These are phyloP conservation scores for Pythium sp. DNA, from an alignment of 352 stramenopile species.

Conservation along the genomic window DNA sequence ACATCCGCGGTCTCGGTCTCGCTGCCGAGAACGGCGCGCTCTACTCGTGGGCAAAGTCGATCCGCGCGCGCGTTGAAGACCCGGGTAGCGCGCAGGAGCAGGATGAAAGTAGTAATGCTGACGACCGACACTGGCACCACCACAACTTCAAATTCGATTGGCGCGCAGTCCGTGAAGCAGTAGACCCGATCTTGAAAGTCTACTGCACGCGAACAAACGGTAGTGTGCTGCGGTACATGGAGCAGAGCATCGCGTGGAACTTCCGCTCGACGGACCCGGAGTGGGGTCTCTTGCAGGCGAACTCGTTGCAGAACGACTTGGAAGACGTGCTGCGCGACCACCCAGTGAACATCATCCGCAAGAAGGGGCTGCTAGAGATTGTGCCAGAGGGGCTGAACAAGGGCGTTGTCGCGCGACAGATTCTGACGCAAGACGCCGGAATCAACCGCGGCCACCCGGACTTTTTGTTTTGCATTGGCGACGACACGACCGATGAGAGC, in stretches of 20 bases:
- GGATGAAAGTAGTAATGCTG: conserved; percentile 17
- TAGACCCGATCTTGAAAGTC: conserved; percentile 92
- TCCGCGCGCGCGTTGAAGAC: conserved; percentile 43
- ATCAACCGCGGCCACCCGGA: conserved; percentile 86
- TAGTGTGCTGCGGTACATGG: conserved; percentile 90
- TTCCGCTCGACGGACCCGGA: conserved; percentile 97
- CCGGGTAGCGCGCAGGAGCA: conserved; percentile 8
- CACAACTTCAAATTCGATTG: conserved; percentile 88
- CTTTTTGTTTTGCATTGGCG: conserved; percentile 96
- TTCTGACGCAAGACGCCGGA: conserved; percentile 85
- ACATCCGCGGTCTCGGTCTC: conserved; percentile 92
- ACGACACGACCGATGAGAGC: conserved; percentile 97
- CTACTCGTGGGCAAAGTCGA: conserved; percentile 87
- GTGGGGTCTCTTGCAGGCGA: conserved; percentile 95
- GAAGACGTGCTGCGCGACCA: conserved; percentile 75
- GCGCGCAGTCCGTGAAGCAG: conserved; percentile 88
- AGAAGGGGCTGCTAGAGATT: conserved; percentile 94
- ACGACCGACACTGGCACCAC: conserved; percentile 67
- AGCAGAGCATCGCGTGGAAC: conserved; percentile 96
- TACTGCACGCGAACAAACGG: conserved; percentile 96
- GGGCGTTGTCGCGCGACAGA: conserved; percentile 94
- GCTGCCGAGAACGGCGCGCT: conserved; percentile 94
- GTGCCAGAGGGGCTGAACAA: conserved; percentile 96
- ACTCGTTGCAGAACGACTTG: conserved; percentile 88
- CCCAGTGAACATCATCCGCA: conserved; percentile 75